Percentiles rank a stretch among this genome's conserved stretches.
Evolutionary conservation across 1,284 basidiomycete genomes (phyloP).

Genomic region (Malassezia caprae): DNA sequence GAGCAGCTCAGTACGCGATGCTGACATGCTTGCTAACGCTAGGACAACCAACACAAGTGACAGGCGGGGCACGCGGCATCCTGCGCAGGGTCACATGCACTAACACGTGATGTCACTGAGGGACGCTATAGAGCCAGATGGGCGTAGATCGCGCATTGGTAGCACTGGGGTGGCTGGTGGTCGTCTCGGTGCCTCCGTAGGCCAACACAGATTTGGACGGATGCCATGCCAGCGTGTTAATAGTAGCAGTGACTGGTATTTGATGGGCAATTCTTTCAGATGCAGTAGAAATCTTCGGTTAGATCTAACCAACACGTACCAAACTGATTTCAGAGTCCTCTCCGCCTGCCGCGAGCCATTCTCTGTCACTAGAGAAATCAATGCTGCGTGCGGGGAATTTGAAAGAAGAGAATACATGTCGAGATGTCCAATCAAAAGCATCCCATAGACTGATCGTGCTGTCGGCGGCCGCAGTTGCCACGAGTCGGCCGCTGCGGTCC

Average conservation of each 20-base stretch:
- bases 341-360: conserved; percentile 35
- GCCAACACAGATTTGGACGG: conserved; percentile 9
- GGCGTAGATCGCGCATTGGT: conserved; percentile 1
- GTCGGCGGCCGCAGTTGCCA: conserved; percentile 32
- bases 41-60: conserved; percentile 1
- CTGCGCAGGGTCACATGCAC: conserved; percentile 6
- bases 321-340: conserved; percentile 24
- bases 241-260: conserved; percentile 8
- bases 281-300: conserved; percentile 10
- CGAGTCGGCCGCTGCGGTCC: conserved; percentile 26
- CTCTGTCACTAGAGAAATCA: conserved; percentile 38
- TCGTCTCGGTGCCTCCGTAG: conserved; percentile 12
- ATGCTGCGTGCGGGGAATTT: conserved; percentile 29
- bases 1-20: conserved; percentile 67
- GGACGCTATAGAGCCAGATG: conserved; percentile 17
- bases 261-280: neutral
- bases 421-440: conserved; percentile 18
- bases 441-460: conserved; percentile 32
- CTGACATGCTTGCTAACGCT: conserved; percentile 24
- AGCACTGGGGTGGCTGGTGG: neutral
- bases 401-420: conserved; percentile 23
- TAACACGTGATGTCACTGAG: conserved; percentile 1
- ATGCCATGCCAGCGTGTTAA: conserved; percentile 16
- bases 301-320: conserved; percentile 1
- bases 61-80: neutral